phyloP scores from a whole-genome alignment of 495 filamentous ascomycete species.

The Aspergillus indologenus region DNA sequence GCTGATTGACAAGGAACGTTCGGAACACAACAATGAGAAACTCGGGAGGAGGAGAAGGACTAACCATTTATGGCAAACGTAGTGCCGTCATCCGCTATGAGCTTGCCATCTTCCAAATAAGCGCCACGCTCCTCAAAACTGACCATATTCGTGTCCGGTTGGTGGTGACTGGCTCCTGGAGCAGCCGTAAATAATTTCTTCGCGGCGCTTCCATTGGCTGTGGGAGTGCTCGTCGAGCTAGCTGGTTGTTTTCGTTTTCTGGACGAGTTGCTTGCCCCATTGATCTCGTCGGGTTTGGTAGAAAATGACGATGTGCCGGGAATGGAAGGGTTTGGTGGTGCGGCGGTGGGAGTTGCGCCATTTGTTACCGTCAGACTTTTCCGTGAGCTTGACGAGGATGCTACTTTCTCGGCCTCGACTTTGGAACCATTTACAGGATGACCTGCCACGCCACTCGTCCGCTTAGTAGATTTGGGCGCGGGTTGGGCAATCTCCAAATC shows the following conservation, averaged over 20 bases:
- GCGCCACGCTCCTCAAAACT: slow-evolving; percentile 72
- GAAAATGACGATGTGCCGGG: slow-evolving; percentile 64
- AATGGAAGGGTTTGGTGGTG: slow-evolving; percentile 50
- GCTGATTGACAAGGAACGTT: slow-evolving; percentile 14
- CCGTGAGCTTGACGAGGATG: slow-evolving; percentile 38
- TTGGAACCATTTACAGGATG: slow-evolving; percentile 35
- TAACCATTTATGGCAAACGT: slow-evolving; percentile 80
- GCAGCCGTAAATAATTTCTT: slow-evolving; percentile 47
- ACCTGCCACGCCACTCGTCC: slow-evolving; percentile 32
- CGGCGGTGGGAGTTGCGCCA: slow-evolving; percentile 26
- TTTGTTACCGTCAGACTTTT: slow-evolving; percentile 42
- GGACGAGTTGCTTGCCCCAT: slow-evolving; percentile 39
- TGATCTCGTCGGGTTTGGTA: slow-evolving; percentile 43
- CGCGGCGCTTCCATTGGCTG: slow-evolving; percentile 35
- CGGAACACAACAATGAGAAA: slow-evolving; percentile 18
- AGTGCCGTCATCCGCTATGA: slow-evolving; percentile 89
- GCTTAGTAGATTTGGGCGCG: slow-evolving; percentile 45
- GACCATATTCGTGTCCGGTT: slow-evolving; percentile 71
- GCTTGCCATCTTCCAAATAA: slow-evolving; percentile 69
- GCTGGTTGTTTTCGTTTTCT: slow-evolving; percentile 82
- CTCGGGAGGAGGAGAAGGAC: slow-evolving; percentile 36
- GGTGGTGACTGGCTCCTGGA: slow-evolving; percentile 36
- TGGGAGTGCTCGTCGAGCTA: slow-evolving; percentile 39
- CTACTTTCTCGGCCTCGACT: slow-evolving; percentile 41
- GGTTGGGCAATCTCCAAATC: slow-evolving; percentile 59